phyloP scores from a whole-genome alignment of 2,329 filamentous ascomycete genomes.

The Pyrenochaeta sp. region DNA sequence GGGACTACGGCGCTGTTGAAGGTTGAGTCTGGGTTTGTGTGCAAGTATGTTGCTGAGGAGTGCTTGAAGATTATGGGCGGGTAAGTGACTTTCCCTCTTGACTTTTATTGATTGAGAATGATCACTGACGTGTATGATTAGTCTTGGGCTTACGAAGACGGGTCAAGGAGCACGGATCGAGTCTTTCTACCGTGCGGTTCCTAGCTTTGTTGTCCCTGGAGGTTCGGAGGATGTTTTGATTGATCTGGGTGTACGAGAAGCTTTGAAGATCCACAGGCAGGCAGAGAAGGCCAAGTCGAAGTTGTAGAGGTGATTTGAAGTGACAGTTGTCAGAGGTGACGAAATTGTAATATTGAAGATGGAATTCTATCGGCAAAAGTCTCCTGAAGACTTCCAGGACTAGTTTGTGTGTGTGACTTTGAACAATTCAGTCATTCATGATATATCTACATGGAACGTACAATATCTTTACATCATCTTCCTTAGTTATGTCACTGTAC shows the following conservation, averaged over 20 bases:
- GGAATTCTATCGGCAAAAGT: too few species aligned
- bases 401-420: too few species aligned
- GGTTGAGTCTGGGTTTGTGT: slow-evolving; percentile 33
- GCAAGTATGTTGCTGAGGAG: slow-evolving; percentile 36
- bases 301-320: too few species aligned
- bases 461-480: slow-evolving; percentile 22
- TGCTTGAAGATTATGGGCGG: slow-evolving; percentile 36
- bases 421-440: neutral
- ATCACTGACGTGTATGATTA: slow-evolving; percentile 5
- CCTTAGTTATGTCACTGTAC: slow-evolving; percentile 29
- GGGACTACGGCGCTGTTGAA: slow-evolving; percentile 35
- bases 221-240: slow-evolving; percentile 39
- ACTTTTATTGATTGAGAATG: neutral
- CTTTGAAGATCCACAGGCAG: slow-evolving; percentile 34
- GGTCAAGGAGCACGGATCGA: slow-evolving; percentile 38
- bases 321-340: too few species aligned
- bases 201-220: slow-evolving; percentile 32
- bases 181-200: slow-evolving; percentile 32
- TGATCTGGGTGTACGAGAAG: slow-evolving; percentile 40
- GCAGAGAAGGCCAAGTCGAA: slow-evolving; percentile 32
- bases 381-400: neutral
- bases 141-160: slow-evolving; percentile 35
- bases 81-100: slow-evolving; percentile 7
- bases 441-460: slow-evolving; percentile 32
- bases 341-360: too few species aligned